Conservation (phyloP, 345 rosid genomes). For the Pseudoturritis turrita region DNA sequence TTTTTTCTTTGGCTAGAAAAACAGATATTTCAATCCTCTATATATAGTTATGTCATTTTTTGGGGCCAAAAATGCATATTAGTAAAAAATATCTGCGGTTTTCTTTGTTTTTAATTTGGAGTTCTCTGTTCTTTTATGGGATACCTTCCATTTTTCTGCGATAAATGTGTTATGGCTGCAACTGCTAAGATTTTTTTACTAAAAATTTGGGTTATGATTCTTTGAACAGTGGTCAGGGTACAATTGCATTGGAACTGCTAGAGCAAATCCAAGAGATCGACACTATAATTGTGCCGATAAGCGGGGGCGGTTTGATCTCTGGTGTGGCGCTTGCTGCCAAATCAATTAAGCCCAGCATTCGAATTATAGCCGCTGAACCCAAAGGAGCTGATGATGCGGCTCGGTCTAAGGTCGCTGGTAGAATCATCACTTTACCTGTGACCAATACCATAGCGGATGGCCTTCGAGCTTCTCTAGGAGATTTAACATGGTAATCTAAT, state of each 20-base stretch:
- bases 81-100: no score
- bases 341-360: slow-evolving; percentile 72
- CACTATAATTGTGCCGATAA: slow-evolving; percentile 74
- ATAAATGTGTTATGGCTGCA: not conserved
- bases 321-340: slow-evolving; percentile 95
- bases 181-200: not conserved
- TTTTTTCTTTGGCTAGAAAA: not conserved
- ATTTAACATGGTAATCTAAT: slow-evolving; percentile 63
- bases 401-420: slow-evolving; percentile 77
- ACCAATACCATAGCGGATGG: slow-evolving; percentile 85
- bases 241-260: slow-evolving; percentile 72
- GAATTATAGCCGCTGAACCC: slow-evolving; percentile 81
- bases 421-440: slow-evolving; percentile 55
- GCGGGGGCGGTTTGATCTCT: slow-evolving; percentile 88
- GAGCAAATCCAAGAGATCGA: slow-evolving; percentile 72
- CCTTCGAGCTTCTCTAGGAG: slow-evolving; percentile 80
- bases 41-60: no score
- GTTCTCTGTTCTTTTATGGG: no score
- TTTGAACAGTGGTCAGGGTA: slow-evolving; percentile 81
- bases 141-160: no score
- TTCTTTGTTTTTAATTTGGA: no score
- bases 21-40: not conserved
- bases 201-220: not conserved
- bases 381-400: slow-evolving; percentile 89
- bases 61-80: no score